Percentiles rank a stretch among this genome's conserved stretches.
phyloP scores from a whole-genome alignment of 208 protist genomes.

The Trypanosoma theileri region DNA sequence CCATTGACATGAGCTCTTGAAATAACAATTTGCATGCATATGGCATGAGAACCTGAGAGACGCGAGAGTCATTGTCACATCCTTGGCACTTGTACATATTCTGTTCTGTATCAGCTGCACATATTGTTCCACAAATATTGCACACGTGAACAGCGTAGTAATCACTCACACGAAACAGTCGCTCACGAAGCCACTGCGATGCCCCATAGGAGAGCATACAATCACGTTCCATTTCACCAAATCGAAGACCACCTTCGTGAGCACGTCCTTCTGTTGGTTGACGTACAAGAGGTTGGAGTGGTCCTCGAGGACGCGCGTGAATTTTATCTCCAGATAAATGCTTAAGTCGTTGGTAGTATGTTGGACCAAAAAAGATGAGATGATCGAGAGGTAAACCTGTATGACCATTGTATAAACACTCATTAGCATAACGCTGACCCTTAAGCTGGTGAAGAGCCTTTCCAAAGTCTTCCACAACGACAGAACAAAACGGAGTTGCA shows the following conservation, averaged over 20 bases:
- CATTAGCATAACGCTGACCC: conserved; percentile 86
- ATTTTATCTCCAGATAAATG: conserved; percentile 98
- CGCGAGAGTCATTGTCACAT: conserved; percentile 85
- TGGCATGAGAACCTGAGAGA: conserved; percentile 94
- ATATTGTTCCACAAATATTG: conserved; percentile 93
- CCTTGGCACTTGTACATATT: conserved; percentile 80
- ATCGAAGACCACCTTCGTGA: conserved; percentile 94
- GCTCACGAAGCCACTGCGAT: conserved; percentile 89
- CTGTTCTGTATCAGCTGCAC: conserved; percentile 83
- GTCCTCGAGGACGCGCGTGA: conserved; percentile 88
- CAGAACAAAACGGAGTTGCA: conserved; percentile 95
- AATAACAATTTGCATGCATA: conserved; percentile 98
- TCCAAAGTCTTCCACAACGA: conserved; percentile 84
- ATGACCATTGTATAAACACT: conserved; percentile 96
- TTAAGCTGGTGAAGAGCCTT: conserved; percentile 66
- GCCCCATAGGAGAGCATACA: conserved; percentile 97
- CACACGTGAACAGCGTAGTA: conserved; percentile 93
- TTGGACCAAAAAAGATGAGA: conserved; percentile 95
- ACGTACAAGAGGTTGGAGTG: conserved; percentile 86
- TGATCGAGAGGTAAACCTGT: conserved; percentile 91
- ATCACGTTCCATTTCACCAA: conserved; percentile 98
- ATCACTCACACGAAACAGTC: conserved; percentile 91
- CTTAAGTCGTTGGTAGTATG: conserved; percentile 97
- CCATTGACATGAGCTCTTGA: conserved; percentile 97
- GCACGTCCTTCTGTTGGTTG: conserved; percentile 96